Conservation (phyloP, 2,329 filamentous ascomycete genomes). For the Neocucurbitaria cava region DNA sequence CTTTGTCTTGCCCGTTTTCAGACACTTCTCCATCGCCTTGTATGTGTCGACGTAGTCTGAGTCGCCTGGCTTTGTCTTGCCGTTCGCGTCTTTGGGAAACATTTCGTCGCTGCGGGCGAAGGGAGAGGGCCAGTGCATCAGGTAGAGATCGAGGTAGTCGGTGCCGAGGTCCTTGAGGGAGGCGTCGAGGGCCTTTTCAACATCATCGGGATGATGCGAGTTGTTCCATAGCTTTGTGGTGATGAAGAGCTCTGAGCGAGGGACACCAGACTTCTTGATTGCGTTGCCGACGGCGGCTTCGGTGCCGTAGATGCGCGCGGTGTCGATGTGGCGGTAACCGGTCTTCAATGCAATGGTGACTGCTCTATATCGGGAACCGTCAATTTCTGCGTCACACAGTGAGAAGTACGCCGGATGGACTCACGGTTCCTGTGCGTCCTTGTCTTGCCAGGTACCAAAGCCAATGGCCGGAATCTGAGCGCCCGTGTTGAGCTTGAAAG, state of each 20-base stretch:
- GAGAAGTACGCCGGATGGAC: background rate
- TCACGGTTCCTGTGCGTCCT: slow-evolving; percentile 37
- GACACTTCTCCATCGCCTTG: slow-evolving; percentile 50
- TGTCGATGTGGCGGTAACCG: slow-evolving; percentile 43
- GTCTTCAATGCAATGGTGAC: slow-evolving; percentile 44
- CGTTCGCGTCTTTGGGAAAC: slow-evolving; percentile 60
- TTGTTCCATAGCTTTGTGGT: slow-evolving; percentile 90
- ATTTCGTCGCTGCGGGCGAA: slow-evolving; percentile 71
- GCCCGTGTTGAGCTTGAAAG: slow-evolving; percentile 68
- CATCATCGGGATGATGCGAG: slow-evolving; percentile 74
- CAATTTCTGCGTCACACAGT: background rate
- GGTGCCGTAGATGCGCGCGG: slow-evolving; percentile 36
- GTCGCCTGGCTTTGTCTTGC: slow-evolving; percentile 30
- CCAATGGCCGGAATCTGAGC: slow-evolving; percentile 78
- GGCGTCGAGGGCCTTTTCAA: slow-evolving; percentile 74
- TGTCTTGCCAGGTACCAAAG: slow-evolving; percentile 53
- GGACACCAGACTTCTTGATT: slow-evolving; percentile 40
- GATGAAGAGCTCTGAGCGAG: slow-evolving; percentile 49
- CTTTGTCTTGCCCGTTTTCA: slow-evolving; percentile 43
- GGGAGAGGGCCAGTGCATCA: slow-evolving; percentile 81
- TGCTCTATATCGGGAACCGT: slow-evolving; percentile 30
- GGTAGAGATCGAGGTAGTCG: slow-evolving; percentile 89
- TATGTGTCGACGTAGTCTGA: slow-evolving; percentile 42
- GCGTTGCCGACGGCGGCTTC: slow-evolving; percentile 33
- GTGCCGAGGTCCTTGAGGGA: slow-evolving; percentile 78